phyloP scores from a whole-genome alignment of 495 filamentous ascomycete species.

The Acidomyces sp. region DNA sequence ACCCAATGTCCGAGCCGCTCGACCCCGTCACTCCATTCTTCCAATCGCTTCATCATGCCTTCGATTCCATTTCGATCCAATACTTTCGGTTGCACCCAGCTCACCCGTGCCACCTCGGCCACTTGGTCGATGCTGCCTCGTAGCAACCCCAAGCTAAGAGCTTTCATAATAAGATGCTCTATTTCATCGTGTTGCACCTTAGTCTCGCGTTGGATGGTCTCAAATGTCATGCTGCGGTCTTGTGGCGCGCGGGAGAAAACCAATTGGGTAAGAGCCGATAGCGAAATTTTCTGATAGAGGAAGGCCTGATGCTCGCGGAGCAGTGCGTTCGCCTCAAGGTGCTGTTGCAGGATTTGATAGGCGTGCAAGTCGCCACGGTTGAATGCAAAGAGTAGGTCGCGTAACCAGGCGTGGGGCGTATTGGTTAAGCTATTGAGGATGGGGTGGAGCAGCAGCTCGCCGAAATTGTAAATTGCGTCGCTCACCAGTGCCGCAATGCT shows the following conservation, averaged over 20 bases:
- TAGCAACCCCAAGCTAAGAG: conserved; percentile 78
- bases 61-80: conserved; percentile 92
- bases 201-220: conserved; percentile 76
- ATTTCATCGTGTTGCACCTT: conserved; percentile 84
- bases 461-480: conserved; percentile 96
- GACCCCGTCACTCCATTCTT: conserved; percentile 91
- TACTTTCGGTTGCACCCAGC: conserved; percentile 98
- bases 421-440: conserved; percentile 72
- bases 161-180: conserved; percentile 98
- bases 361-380: conserved; percentile 87
- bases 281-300: conserved; percentile 93
- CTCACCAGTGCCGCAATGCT: conserved; percentile 84
- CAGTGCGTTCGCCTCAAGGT: conserved; percentile 59
- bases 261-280: conserved; percentile 86
- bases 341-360: conserved; percentile 68
- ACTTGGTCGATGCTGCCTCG: conserved; percentile 94
- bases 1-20: conserved; percentile 94
- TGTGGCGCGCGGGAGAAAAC: conserved; percentile 93
- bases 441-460: conserved; percentile 93
- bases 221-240: conserved; percentile 84
- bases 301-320: conserved; percentile 66
- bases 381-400: conserved; percentile 89
- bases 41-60: conserved; percentile 73
- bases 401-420: conserved; percentile 64
- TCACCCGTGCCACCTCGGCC: conserved; percentile 81